Base-by-base conservation (phyloP, 345 rosid genomes). In the Melastoma malabathricum region DNA sequence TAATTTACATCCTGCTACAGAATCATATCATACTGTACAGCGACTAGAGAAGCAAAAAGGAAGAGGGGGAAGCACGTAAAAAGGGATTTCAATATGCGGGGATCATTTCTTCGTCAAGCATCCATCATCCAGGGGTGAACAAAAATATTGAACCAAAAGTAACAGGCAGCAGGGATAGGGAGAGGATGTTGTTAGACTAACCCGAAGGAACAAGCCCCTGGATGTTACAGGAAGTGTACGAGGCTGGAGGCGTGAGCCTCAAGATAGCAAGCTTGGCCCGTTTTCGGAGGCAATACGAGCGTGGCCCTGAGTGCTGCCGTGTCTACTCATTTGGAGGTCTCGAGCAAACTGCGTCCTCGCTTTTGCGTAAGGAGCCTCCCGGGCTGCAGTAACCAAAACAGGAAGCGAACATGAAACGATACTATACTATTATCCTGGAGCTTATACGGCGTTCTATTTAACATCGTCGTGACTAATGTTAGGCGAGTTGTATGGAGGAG, bases 321-420 rank as follows among this genome's bases (percentile, higher is more conserved):
- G 81, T 72, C 88, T 79, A 47, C 83, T 54, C 93, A 88, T 64
- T 63, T 88, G 97, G 45, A 88, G 84, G 66, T 88, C 95, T 52
- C 86, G 83, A 1, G 90, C 68, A 39, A 71, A 59, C 0, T 83
- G 71, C 20, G 99, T 93, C 69, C 97, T 77, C 58, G 90, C 72
- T 70, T 92, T 92, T 1, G 97, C 98, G 54, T 88, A 92, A 1
- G 98, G 95, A 53, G 98, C 97, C 45, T 90, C 97, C 80, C 97
- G 77, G 38, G 78, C 98, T 92, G 84, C 29, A 47, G 14, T 57
- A 43, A 22, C 16, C 39, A 59, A 46, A 59, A 31, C 34, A 4
- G 6, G 56, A 53, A 31, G 72, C 0, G 4, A 31, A 6, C 4
- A 31, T 31, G 18, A 50, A 38, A 23, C 1, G 5, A 25, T 31